Percentiles rank a stretch among this genome's conserved stretches.
Evolutionary conservation across 2,329 filamentous ascomycete species (phyloP).

Genomic region (Penicillium verrucosum): DNA sequence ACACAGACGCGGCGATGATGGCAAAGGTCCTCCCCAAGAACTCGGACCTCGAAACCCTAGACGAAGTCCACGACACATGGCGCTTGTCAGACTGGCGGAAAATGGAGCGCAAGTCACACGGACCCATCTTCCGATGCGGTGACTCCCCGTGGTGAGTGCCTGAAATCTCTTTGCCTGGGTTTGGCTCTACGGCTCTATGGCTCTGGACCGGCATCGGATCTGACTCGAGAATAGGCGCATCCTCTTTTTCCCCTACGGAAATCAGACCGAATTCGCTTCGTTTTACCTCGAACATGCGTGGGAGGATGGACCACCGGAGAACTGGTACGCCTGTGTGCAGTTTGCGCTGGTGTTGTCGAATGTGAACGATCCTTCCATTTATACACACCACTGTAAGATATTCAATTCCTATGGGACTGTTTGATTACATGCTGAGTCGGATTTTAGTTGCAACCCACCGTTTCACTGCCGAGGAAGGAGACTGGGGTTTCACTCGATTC

Average conservation of each 20-base stretch:
- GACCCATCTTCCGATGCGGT: conserved; percentile 80
- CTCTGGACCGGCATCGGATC: conserved; percentile 1
- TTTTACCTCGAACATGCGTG: conserved; percentile 97
- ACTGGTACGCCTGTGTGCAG: conserved; percentile 96
- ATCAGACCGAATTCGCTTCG: conserved; percentile 88
- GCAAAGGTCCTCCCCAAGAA: conserved; percentile 71
- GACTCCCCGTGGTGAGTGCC: conserved; percentile 75
- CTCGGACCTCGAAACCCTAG: conserved; percentile 75
- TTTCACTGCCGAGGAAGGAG: conserved; percentile 92
- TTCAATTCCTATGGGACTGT: background rate
- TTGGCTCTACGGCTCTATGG: background rate
- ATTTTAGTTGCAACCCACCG: conserved; percentile 74
- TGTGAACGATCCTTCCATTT: conserved; percentile 82
- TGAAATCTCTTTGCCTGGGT: conserved; percentile 7
- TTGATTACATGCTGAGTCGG: background rate
- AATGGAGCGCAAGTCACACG: conserved; percentile 76
- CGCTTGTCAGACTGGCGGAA: conserved; percentile 78
- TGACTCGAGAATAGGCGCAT: conserved; percentile 66
- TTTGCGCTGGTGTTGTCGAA: conserved; percentile 95
- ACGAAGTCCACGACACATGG: conserved; percentile 78
- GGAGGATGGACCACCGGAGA: conserved; percentile 71
- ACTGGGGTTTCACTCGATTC: conserved; percentile 99
- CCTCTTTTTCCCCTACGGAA: conserved; percentile 91
- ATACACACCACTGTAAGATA: conserved; percentile 63
- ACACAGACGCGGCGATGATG: conserved; percentile 77